Base-by-base conservation (phyloP, 805 yeast species). In the Wickerhamiella galacta region DNA sequence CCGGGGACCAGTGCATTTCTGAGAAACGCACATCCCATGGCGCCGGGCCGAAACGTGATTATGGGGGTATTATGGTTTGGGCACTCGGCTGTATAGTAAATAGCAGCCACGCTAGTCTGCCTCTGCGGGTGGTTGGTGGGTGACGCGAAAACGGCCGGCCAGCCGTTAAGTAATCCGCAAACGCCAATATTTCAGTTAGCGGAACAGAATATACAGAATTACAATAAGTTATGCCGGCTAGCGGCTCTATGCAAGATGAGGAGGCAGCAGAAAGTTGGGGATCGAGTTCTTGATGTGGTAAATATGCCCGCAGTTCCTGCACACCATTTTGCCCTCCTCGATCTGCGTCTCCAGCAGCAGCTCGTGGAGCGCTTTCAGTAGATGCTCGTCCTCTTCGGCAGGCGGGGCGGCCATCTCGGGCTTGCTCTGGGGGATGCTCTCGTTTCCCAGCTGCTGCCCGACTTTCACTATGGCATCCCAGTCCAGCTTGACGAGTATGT, bases 221-320 rank as follows among this genome's bases (percentile, higher is more conserved):
- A n/a, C n/a, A n/a, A n/a, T n/a, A n/a, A n/a, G n/a, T n/a, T n/a
- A n/a, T n/a, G n/a, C n/a, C n/a, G n/a, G n/a, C n/a, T n/a, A n/a
- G 22, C 22, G 11, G 14, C 30, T 28, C 32, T 42, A 52, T 4
- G 85, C 92, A 44, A 90, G 63, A 52, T 90, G 96, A 5, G 96
- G 96, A 20, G 98, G 96, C 22, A 90, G 66, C 34, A 90, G 59
- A 56, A 90, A 77, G 63, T 87, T 87, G 22, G 99, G 95, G 45
- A 90, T 83, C 32, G 90, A 72, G 61, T 82, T 85, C 57, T 85
- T 87, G 59, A 90, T 78, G 59, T 77, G 71, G 57, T 85, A 90
- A 6, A 78, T 62, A 54, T 87, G 95, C 1, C 70, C 74, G 53
- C 99, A 90, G 56, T 75, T 75, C 16, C 66, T 62, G 53, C 99